These are phyloP conservation scores for Saraca asoca DNA, from an alignment of 331 rosid genomes.

Conservation along the genomic window DNA sequence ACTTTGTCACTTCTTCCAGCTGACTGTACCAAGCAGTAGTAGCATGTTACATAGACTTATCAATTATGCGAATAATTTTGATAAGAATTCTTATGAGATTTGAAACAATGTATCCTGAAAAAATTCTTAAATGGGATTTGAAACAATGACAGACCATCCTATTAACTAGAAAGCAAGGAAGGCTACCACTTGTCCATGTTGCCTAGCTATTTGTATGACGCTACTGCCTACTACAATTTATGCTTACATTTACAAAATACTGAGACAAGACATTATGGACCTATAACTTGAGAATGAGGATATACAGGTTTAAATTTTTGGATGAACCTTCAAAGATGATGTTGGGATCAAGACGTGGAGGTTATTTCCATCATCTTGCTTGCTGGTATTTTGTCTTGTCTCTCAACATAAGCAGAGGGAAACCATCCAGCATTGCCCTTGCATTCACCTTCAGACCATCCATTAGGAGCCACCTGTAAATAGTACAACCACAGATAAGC, in stretches of 20 bases:
- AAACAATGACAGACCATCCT: constrained; percentile 27
- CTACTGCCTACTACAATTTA: constrained; percentile 1
- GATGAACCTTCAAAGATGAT: constrained; percentile 29
- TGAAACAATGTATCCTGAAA: background rate
- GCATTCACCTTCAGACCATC: constrained; percentile 95
- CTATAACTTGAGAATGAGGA: constrained; percentile 34
- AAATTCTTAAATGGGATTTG: background rate
- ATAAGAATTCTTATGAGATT: no score
- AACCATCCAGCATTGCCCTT: constrained; percentile 86
- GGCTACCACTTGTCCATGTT: constrained; percentile 21
- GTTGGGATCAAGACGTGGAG: constrained; percentile 14
- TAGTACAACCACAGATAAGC: background rate
- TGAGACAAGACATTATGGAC: constrained; percentile 22
- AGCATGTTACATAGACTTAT: background rate
- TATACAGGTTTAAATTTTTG: constrained; percentile 36
- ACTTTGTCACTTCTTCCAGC: constrained; percentile 47
- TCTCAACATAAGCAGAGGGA: constrained; percentile 87
- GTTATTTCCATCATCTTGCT: constrained; percentile 46
- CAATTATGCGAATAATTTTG: background rate
- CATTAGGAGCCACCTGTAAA: constrained; percentile 65
- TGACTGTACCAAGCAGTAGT: constrained; percentile 42
- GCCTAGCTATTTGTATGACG: background rate
- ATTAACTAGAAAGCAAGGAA: background rate
- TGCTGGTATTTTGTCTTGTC: constrained; percentile 61
- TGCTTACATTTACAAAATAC: constrained; percentile 38